phyloP scores from a whole-genome alignment of 331 rosid species.

The Rhamnella rubrinervis region DNA sequence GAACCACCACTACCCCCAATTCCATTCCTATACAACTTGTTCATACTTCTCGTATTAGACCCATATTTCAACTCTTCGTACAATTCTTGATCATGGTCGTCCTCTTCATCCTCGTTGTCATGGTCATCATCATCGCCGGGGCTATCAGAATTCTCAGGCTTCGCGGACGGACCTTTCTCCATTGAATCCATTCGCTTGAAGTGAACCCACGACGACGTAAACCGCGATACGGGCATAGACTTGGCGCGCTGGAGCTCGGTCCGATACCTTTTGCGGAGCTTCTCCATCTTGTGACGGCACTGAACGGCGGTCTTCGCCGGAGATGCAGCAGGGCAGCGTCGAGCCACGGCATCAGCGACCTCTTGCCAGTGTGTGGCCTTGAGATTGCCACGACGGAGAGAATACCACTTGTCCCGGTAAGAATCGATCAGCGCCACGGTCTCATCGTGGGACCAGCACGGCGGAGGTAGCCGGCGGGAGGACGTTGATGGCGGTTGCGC shows the following conservation, averaged over 20 bases:
- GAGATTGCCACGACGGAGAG: constrained; percentile 88
- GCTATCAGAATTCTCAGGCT: constrained; percentile 50
- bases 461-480: constrained; percentile 62
- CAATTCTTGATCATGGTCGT: constrained; percentile 56
- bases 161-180: constrained; percentile 74
- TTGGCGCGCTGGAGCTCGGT: constrained; percentile 81
- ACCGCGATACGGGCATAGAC: constrained; percentile 58
- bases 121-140: constrained; percentile 36
- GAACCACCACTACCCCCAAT: constrained; percentile 21
- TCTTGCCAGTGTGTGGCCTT: constrained; percentile 96
- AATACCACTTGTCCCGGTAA: constrained; percentile 89
- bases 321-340: constrained; percentile 58
- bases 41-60: constrained; percentile 49
- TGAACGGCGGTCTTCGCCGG: constrained; percentile 89
- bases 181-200: constrained; percentile 87
- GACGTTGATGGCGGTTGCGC: constrained; percentile 42
- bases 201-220: constrained; percentile 78
- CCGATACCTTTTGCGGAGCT: constrained; percentile 83
- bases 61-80: constrained; percentile 63
- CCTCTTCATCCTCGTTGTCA: constrained; percentile 37
- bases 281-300: constrained; percentile 98
- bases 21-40: constrained; percentile 63
- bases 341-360: constrained; percentile 74
- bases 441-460: constrained; percentile 91
- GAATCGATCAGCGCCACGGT: constrained; percentile 83